Percentiles rank a stretch among this genome's conserved stretches.
Evolutionary conservation across 148 eudicot species (phyloP).

Genomic region (Chenopodium berlandieri): DNA sequence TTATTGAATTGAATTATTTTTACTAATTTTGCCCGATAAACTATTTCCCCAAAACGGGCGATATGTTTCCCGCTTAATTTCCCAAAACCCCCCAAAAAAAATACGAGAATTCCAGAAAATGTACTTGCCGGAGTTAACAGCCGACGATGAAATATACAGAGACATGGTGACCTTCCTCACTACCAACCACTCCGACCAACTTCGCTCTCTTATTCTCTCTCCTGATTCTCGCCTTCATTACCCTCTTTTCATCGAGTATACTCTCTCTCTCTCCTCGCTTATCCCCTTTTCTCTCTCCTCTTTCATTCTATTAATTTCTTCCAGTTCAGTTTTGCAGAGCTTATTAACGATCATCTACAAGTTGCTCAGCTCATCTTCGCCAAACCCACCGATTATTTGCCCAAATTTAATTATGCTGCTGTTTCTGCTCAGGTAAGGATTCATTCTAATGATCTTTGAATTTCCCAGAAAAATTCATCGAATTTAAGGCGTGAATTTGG

Average conservation of each 20-base stretch:
- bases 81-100: neutral
- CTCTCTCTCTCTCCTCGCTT: neutral
- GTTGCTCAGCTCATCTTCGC: constrained; percentile 52
- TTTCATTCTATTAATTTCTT: neutral
- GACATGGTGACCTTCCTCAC: constrained; percentile 56
- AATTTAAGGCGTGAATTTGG: neutral
- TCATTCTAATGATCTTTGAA: neutral
- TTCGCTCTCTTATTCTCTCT: constrained; percentile 53
- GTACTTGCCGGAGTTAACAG: constrained; percentile 10
- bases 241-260: constrained; percentile 78
- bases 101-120: neutral
- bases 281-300: neutral
- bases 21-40: too few species aligned
- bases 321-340: constrained; percentile 69
- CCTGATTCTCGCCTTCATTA: constrained; percentile 79
- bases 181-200: constrained; percentile 48
- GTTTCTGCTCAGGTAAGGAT: constrained; percentile 63
- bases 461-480: neutral
- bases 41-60: neutral
- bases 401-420: constrained; percentile 63
- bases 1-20: too few species aligned
- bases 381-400: constrained; percentile 49
- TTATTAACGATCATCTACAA: constrained; percentile 48
- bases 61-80: constrained; percentile 4
- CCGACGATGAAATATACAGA: constrained; percentile 29